phyloP scores from a whole-genome alignment of 2,329 filamentous ascomycete genomes.

The Clonostachys byssicola region DNA sequence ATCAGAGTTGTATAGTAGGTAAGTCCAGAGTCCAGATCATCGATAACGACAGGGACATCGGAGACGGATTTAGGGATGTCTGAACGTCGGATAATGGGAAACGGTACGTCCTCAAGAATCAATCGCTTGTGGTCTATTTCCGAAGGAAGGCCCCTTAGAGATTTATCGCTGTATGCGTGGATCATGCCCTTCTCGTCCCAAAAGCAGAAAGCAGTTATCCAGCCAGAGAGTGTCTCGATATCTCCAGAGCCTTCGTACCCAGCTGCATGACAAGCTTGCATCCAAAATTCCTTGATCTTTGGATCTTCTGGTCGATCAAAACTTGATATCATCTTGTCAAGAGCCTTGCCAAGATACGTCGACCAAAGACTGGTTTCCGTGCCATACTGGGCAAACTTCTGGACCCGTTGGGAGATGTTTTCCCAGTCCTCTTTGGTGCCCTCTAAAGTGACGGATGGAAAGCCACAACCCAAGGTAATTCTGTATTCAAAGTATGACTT shows the following conservation, averaged over 20 bases:
- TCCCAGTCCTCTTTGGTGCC: conserved; percentile 41
- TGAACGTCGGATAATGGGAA: background rate
- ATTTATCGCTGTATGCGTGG: background rate
- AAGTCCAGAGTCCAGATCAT: background rate
- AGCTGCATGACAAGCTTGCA: conserved; percentile 5
- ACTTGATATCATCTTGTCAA: conserved; percentile 27
- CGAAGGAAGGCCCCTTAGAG: background rate
- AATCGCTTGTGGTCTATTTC: background rate
- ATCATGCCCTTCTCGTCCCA: background rate
- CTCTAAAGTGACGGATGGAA: conserved; percentile 46
- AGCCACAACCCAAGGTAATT: conserved; percentile 29
- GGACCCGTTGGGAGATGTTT: background rate
- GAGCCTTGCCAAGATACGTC: conserved; percentile 16
- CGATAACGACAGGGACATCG: background rate
- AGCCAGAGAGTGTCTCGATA: background rate
- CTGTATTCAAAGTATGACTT: conserved; percentile 41
- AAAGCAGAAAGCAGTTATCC: conserved; percentile 1
- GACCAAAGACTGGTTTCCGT: background rate
- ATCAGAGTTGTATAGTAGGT: background rate
- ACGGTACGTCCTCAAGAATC: background rate
- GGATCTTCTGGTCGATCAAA: conserved; percentile 21
- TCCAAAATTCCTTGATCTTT: conserved; percentile 30
- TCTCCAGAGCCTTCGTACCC: background rate
- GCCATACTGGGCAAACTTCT: background rate
- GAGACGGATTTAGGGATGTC: background rate